Evolutionary conservation across 306 rosid genomes (phyloP), one percentile per base, ranked within the genome.

Genomic region (Mimosa bimucronata): DNA sequence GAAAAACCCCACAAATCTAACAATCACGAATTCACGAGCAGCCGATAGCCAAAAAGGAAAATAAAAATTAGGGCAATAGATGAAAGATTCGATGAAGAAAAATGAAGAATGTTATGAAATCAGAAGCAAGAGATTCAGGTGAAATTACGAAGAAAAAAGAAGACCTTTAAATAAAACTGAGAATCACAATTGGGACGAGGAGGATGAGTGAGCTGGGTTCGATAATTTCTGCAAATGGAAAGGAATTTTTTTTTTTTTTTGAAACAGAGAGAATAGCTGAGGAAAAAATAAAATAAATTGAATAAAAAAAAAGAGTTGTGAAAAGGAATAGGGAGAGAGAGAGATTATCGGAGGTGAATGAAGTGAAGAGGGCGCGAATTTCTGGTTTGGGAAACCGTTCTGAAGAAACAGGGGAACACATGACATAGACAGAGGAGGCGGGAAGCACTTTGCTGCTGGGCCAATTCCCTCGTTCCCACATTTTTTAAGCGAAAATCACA

Each of bases 181-280:
- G 65, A 58, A 58, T 23, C 31, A 25, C 2, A 23, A 58, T 23
- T 23, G 31, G 31, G 31, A 25, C 5, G 3, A 34, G 15, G 31
- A 58, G 65, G 65, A 23, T 23, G 31, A 58, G 31, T 58, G 65
- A 9, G 26, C 19, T 31, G 21, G 71, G 28, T 31, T 71, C 57
- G 75, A 78, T 28, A 70, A 15, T 60, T 38, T 71, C 50, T 77
- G 73, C 13, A 53, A 77, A 52, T 2, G 61, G 61, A 77, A 61
- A 61, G 71, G 7, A 72, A 57, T 10, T 21, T 34, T 34, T 34
- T 34, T 34, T 34, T 34, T 34, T 34, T 61, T 26, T 6, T 28
- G 9, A 61, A 61, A 25, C 66, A 61, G 67, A 50, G 82, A 42
- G 16, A 38, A 41, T 40, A 9, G 19, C 13, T 68, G 34, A 62